Conservation (phyloP, 306 rosid species). For the Mimosa pudica region DNA sequence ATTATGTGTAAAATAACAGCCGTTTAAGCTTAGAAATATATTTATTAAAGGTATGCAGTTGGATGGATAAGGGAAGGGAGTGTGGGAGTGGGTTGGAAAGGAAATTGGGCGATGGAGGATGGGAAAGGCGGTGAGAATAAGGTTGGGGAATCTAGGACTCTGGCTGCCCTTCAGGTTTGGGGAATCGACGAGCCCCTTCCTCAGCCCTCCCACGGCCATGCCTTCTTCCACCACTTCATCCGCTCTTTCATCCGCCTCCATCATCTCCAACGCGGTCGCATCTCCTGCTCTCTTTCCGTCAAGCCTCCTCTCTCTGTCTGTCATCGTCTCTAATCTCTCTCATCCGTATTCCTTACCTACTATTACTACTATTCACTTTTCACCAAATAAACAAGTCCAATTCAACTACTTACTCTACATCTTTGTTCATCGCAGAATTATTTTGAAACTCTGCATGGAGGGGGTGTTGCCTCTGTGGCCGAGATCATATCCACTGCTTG, state of each 20-base stretch:
- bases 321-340: conserved; percentile 19
- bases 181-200: neutral
- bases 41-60: too few species aligned
- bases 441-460: conserved; percentile 49
- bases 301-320: conserved; percentile 23
- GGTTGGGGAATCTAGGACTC: neutral
- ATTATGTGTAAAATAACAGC: too few species aligned
- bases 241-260: conserved; percentile 33
- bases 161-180: neutral
- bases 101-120: too few species aligned
- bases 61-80: too few species aligned
- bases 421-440: conserved; percentile 38
- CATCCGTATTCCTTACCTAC: too few species aligned
- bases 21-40: too few species aligned
- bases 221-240: neutral
- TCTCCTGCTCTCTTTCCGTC: conserved; percentile 29
- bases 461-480: conserved; percentile 43
- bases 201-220: neutral
- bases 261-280: conserved; percentile 35
- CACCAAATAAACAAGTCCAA: too few species aligned
- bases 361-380: too few species aligned
- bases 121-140: too few species aligned
- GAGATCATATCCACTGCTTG: conserved; percentile 45
- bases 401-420: too few species aligned
- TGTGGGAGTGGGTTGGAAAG: too few species aligned